These are phyloP conservation scores for Globisporangium abappressorium DNA, from an alignment of 352 stramenopile species.

Conservation along the genomic window DNA sequence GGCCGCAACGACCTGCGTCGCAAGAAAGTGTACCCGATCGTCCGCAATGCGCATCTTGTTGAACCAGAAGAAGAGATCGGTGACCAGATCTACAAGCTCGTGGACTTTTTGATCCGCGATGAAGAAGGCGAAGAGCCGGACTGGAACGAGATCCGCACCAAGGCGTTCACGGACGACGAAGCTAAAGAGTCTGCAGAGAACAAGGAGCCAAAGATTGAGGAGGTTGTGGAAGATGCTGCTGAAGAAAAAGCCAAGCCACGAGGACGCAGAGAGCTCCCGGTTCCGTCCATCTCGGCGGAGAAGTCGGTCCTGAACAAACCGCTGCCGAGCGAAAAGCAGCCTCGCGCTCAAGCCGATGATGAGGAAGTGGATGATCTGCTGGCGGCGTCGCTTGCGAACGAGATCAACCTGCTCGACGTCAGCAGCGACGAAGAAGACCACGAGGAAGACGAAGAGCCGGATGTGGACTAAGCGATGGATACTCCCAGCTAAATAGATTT, in stretches of 20 bases:
- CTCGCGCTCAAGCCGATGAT: conserved; percentile 25
- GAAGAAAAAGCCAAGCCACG: neutral
- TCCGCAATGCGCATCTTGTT: conserved; percentile 79
- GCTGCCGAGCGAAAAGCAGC: conserved; percentile 29
- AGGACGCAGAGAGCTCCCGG: conserved; percentile 16
- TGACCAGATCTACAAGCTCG: conserved; percentile 88
- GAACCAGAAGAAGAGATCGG: conserved; percentile 80
- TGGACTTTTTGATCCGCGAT: conserved; percentile 85
- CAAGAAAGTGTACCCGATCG: conserved; percentile 86
- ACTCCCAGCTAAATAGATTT: conserved; percentile 10
- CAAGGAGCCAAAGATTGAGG: neutral
- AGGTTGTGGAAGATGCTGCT: neutral
- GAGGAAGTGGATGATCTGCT: conserved; percentile 71
- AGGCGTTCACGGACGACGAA: conserved; percentile 57
- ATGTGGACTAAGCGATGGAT: conserved; percentile 39
- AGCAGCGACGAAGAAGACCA: conserved; percentile 83
- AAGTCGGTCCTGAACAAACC: conserved; percentile 35
- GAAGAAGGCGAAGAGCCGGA: conserved; percentile 85
- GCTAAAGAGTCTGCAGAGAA: conserved; percentile 13
- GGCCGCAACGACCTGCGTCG: conserved; percentile 74
- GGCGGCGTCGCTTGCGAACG: conserved; percentile 57
- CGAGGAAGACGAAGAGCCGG: conserved; percentile 37
- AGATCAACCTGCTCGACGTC: conserved; percentile 77
- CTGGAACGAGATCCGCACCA: conserved; percentile 70
- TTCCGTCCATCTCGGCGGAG: conserved; percentile 6